A percentile compares a stretch with the other conserved stretches of the same genome.
Evolutionary conservation across 169 alveolate genomes (phyloP).

Genomic region (Pseudocohnilembus persalinus): DNA sequence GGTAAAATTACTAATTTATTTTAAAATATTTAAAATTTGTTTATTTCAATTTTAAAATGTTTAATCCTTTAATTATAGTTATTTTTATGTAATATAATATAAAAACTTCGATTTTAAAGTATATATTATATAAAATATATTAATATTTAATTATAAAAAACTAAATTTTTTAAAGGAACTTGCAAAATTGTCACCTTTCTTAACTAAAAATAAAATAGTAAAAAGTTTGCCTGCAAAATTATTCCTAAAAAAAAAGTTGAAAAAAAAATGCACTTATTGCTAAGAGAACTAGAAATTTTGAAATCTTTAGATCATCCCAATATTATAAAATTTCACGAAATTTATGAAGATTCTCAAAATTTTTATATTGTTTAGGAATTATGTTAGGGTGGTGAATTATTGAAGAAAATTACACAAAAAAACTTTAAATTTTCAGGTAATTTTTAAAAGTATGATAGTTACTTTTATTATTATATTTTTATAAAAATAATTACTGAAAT

Average conservation of each 20-base stretch:
- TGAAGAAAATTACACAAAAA: constrained; percentile 54
- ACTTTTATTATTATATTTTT: no score
- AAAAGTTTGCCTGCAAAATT: constrained; percentile 34
- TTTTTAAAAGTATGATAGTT: no score
- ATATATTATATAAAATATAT: no score
- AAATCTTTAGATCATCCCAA: constrained; percentile 59
- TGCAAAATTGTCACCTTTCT: constrained; percentile 8
- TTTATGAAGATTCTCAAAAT: constrained; percentile 53
- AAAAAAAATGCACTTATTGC: constrained; percentile 21
- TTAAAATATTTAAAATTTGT: no score
- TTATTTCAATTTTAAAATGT: no score
- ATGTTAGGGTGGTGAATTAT: constrained; percentile 79
- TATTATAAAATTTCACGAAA: constrained; percentile 65
- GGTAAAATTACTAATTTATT: neutral
- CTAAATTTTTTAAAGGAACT: neutral
- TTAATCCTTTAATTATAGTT: no score
- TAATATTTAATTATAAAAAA: no score
- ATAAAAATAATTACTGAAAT: no score
- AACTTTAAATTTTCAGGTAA: neutral
- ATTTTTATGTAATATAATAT: no score
- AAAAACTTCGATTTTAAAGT: no score
- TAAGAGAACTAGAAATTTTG: constrained; percentile 45
- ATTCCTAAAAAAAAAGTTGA: constrained; percentile 34
- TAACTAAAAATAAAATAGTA: constrained; percentile 3
- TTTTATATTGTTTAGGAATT: constrained; percentile 74